Percentiles rank a stretch among this genome's conserved stretches.
Evolutionary conservation across 495 filamentous ascomycete species (phyloP).

Genomic region (Clohesyomyces aquaticus): DNA sequence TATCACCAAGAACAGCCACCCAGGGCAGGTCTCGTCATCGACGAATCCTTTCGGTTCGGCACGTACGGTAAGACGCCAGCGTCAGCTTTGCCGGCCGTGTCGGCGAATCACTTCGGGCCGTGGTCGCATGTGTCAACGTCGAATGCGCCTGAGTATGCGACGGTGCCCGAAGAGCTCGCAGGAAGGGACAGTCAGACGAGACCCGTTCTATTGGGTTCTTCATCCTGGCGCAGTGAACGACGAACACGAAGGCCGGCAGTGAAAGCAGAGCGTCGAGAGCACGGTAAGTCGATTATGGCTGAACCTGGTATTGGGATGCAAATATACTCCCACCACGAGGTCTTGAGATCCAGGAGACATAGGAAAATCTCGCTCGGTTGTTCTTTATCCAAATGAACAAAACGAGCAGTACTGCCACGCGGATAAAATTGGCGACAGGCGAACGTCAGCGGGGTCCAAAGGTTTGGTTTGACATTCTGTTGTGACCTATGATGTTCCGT

Average conservation of each 20-base stretch:
- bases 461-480: neutral
- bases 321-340: slow-evolving; percentile 13
- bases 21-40: slow-evolving; percentile 8
- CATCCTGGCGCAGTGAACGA: neutral
- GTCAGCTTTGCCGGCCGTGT: slow-evolving; percentile 9
- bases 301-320: slow-evolving; percentile 21
- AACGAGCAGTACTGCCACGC: neutral
- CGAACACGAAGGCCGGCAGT: neutral
- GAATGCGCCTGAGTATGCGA: slow-evolving; percentile 8
- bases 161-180: neutral
- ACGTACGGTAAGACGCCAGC: neutral
- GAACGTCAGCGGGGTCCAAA: neutral
- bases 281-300: neutral
- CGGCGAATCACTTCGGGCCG: slow-evolving; percentile 17
- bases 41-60: slow-evolving; percentile 16
- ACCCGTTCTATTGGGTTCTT: slow-evolving; percentile 3
- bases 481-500: slow-evolving; percentile 6
- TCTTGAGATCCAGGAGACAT: neutral
- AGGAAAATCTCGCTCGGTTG: neutral
- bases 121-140: neutral
- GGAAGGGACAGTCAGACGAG: slow-evolving; percentile 12
- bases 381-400: slow-evolving; percentile 7
- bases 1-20: slow-evolving; percentile 1
- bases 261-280: neutral
- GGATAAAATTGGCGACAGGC: slow-evolving; percentile 3